Evolutionary conservation across 1,284 basidiomycete species (phyloP).

Genomic region (Ganoderma boninense): DNA sequence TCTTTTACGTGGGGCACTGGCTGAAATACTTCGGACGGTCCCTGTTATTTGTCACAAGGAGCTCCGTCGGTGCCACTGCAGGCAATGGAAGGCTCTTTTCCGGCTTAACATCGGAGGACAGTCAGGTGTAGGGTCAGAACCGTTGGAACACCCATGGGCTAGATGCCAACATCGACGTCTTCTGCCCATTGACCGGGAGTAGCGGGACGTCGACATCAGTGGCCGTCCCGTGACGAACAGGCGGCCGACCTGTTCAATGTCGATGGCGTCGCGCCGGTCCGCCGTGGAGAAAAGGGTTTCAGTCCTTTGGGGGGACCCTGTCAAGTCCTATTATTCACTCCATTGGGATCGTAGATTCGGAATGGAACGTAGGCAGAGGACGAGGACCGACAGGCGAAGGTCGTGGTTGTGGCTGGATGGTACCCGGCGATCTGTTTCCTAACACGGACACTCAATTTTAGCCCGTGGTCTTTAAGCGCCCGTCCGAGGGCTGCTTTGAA

Average conservation of each 20-base stretch:
- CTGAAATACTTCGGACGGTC: not conserved
- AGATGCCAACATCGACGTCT: conserved; percentile 6
- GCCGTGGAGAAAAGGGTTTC: not conserved
- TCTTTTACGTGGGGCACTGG: not conserved
- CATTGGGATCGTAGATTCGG: not conserved
- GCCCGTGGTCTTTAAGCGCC: too few relatives aligned
- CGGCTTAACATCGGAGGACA: conserved; percentile 32
- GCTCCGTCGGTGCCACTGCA: not conserved
- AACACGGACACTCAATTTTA: conserved; percentile 12
- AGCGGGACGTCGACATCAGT: not conserved
- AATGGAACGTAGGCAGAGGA: not conserved
- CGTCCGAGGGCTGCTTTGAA: not conserved
- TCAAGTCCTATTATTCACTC: not conserved
- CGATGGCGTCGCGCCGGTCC: not conserved
- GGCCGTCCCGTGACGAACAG: not conserved
- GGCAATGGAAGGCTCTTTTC: not conserved
- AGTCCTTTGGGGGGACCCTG: not conserved
- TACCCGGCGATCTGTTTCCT: conserved; percentile 1
- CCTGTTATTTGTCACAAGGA: not conserved
- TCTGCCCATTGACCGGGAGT: not conserved
- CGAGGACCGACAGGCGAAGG: not conserved
- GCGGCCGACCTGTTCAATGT: not conserved
- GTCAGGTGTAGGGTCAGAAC: conserved; percentile 33
- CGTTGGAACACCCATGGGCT: conserved; percentile 6
- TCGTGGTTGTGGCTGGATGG: not conserved